phyloP scores from a whole-genome alignment of 495 filamentous ascomycete genomes.

The Cladorrhinum samala region DNA sequence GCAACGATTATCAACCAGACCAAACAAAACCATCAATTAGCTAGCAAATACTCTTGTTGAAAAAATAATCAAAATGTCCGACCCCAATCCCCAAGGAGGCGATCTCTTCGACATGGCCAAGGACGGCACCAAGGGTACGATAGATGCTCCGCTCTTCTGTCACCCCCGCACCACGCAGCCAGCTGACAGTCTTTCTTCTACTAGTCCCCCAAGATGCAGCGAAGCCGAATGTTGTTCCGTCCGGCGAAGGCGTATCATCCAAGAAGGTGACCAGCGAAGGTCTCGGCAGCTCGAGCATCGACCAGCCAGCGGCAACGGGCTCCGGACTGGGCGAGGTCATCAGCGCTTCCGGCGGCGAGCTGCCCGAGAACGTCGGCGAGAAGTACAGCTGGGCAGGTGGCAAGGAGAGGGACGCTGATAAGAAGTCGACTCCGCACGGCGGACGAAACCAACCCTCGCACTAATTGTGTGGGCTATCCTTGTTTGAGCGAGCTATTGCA shows the following conservation, averaged over 20 bases:
- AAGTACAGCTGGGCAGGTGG: conserved; percentile 19
- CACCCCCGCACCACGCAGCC: neutral
- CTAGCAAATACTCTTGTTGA: neutral
- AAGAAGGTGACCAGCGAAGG: neutral
- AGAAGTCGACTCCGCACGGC: conserved; percentile 4
- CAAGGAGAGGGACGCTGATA: conserved; percentile 10
- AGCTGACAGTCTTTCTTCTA: neutral
- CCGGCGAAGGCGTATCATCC: conserved; percentile 1
- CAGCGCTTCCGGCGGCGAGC: conserved; percentile 14
- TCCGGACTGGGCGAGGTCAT: conserved; percentile 11
- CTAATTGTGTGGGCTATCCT: neutral
- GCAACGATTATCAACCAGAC: neutral
- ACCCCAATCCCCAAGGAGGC: conserved; percentile 15
- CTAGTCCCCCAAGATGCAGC: conserved; percentile 16
- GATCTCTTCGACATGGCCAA: conserved; percentile 23
- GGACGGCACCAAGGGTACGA: conserved; percentile 17
- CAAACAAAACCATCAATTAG: neutral
- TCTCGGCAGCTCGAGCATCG: neutral
- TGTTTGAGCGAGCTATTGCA: neutral
- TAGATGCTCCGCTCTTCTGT: neutral
- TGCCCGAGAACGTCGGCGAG: conserved; percentile 16
- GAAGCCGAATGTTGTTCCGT: conserved; percentile 16
- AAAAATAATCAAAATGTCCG: conserved; percentile 15
- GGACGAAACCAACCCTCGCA: conserved; percentile 18
- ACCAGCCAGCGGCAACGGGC: conserved; percentile 1